These are phyloP conservation scores for Globisporangium radiosum DNA, from an alignment of 352 stramenopile genomes.

Conservation along the genomic window DNA sequence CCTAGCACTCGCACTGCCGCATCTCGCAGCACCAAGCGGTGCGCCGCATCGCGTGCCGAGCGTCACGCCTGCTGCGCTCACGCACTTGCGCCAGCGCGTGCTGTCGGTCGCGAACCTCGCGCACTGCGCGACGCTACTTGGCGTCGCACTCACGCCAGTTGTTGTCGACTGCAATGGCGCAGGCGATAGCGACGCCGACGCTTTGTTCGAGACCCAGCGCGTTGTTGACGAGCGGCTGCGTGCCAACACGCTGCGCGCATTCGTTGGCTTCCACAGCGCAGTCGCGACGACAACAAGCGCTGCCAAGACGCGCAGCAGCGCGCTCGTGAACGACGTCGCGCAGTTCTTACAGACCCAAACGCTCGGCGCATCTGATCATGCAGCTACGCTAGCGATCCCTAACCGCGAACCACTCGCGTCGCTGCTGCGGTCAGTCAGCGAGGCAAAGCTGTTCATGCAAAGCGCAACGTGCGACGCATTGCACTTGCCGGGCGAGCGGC, in stretches of 20 bases:
- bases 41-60: neutral
- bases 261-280: slow-evolving; percentile 66
- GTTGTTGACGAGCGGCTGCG: slow-evolving; percentile 31
- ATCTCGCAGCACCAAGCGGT: slow-evolving; percentile 5
- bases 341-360: slow-evolving; percentile 16
- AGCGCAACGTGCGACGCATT: slow-evolving; percentile 53
- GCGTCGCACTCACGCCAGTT: slow-evolving; percentile 17
- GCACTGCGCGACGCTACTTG: slow-evolving; percentile 28
- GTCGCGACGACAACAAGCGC: slow-evolving; percentile 27
- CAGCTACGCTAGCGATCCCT: slow-evolving; percentile 11
- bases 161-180: slow-evolving; percentile 7
- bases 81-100: slow-evolving; percentile 41
- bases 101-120: slow-evolving; percentile 60
- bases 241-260: slow-evolving; percentile 59
- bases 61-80: slow-evolving; percentile 43
- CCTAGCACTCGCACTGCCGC: slow-evolving; percentile 33
- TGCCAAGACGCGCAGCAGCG: slow-evolving; percentile 18
- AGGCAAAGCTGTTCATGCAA: slow-evolving; percentile 55
- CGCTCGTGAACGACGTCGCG: slow-evolving; percentile 31
- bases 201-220: slow-evolving; percentile 12
- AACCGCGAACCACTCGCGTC: slow-evolving; percentile 40
- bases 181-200: neutral
- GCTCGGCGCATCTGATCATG: neutral
- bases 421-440: slow-evolving; percentile 30
- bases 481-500: slow-evolving; percentile 43